Evolutionary conservation across 257 asterid species (phyloP).

Genomic region (Echites panduratus): DNA sequence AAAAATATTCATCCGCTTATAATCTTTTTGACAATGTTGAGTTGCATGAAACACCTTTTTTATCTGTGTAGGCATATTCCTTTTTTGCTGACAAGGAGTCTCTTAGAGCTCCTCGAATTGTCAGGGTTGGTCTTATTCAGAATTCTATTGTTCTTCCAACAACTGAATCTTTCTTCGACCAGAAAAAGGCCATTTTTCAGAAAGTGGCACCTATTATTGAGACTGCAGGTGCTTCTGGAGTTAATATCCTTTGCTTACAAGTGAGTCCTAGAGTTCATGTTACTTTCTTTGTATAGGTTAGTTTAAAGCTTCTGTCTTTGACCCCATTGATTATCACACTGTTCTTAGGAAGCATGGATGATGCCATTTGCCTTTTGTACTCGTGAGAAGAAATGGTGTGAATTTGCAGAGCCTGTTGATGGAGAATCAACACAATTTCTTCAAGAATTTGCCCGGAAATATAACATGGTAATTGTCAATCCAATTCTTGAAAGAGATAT

Average conservation of each 20-base stretch:
- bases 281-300: constrained; percentile 10
- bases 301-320: constrained; percentile 8
- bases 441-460: constrained; percentile 64
- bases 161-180: constrained; percentile 61
- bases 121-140: constrained; percentile 92
- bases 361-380: constrained; percentile 99
- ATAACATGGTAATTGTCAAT: constrained; percentile 85
- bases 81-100: constrained; percentile 77
- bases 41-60: neutral
- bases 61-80: constrained; percentile 51
- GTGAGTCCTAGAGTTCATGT: constrained; percentile 32
- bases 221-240: constrained; percentile 87
- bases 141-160: constrained; percentile 70
- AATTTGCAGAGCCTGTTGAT: constrained; percentile 85
- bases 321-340: neutral
- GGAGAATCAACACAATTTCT: constrained; percentile 94
- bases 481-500: constrained; percentile 94
- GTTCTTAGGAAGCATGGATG: constrained; percentile 86
- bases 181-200: constrained; percentile 65
- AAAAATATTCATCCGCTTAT: neutral
- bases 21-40: neutral
- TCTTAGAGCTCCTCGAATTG: constrained; percentile 62
- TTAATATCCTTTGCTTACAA: constrained; percentile 84
- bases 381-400: constrained; percentile 95
- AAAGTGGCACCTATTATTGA: constrained; percentile 73